A percentile compares a stretch with the other conserved stretches of the same genome.
Conservation (phyloP, 805 yeast genomes). For the Starmerella vaccinii region DNA sequence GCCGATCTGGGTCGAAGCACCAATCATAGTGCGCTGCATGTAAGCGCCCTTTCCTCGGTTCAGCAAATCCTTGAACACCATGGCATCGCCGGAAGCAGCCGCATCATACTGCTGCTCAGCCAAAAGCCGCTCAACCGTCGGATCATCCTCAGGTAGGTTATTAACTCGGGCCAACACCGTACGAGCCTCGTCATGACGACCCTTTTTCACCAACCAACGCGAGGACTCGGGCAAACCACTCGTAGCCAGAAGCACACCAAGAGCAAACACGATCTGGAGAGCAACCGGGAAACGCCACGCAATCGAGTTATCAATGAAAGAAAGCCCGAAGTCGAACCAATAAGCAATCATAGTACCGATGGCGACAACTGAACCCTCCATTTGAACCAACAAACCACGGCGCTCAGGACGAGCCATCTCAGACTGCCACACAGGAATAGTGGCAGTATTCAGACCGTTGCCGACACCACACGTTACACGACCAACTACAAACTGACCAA, state of each 20-base stretch:
- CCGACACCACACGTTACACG: constrained; percentile 67
- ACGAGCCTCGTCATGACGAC: constrained; percentile 37
- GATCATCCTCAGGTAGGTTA: constrained; percentile 19
- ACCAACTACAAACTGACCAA: constrained; percentile 66
- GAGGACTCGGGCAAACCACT: constrained; percentile 78
- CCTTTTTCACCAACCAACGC: constrained; percentile 65
- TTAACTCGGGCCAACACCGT: constrained; percentile 43
- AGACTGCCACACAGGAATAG: constrained; percentile 74
- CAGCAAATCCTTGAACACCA: constrained; percentile 23
- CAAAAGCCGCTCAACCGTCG: constrained; percentile 17
- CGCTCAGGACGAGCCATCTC: constrained; percentile 58
- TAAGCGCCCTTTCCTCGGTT: constrained; percentile 25
- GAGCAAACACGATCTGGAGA: constrained; percentile 53
- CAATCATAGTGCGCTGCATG: constrained; percentile 33
- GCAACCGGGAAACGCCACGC: constrained; percentile 77
- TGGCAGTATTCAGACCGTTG: constrained; percentile 66
- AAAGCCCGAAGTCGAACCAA: constrained; percentile 65
- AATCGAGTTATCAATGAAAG: constrained; percentile 40
- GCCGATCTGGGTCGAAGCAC: constrained; percentile 57
- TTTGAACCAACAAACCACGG: constrained; percentile 57
- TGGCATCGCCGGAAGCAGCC: constrained; percentile 21
- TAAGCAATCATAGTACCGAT: constrained; percentile 68
- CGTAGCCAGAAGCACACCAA: constrained; percentile 43
- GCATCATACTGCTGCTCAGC: constrained; percentile 24
- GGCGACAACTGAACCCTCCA: constrained; percentile 63